Evolutionary conservation across 2,329 filamentous ascomycete genomes (phyloP).

Genomic region (Chaetomium sp.): DNA sequence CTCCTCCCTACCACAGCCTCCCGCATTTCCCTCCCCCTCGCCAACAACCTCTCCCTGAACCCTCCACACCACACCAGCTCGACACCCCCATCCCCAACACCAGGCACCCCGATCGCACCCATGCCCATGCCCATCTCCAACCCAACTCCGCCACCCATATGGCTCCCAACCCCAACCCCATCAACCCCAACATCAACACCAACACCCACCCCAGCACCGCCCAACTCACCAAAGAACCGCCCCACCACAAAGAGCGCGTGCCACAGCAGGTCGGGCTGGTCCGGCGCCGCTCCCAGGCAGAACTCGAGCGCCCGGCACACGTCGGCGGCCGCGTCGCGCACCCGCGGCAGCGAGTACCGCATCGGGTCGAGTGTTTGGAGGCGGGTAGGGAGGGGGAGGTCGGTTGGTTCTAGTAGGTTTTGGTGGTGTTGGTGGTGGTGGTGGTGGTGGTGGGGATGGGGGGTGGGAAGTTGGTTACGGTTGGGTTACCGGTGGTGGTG

Average conservation of each 20-base stretch:
- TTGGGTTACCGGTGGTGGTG: not conserved
- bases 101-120: not conserved
- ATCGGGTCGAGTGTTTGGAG: constrained; percentile 45
- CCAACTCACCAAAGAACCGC: constrained; percentile 42
- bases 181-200: not conserved
- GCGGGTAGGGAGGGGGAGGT: constrained; percentile 35
- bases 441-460: not conserved
- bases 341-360: constrained; percentile 46
- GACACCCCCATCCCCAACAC: constrained; percentile 34
- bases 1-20: constrained; percentile 43
- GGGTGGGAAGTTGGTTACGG: not conserved
- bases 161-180: constrained; percentile 22
- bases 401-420: not conserved
- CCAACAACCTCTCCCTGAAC: constrained; percentile 45
- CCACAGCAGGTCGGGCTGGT: constrained; percentile 52
- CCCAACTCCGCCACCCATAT: not conserved
- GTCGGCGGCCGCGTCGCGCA: constrained; percentile 49
- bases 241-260: constrained; percentile 48
- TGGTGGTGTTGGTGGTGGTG: not conserved
- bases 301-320: constrained; percentile 49
- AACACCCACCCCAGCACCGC: not conserved
- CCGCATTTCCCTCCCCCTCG: constrained; percentile 47
- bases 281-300: constrained; percentile 40
- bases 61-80: constrained; percentile 53
- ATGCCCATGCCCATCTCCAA: not conserved